Evolutionary conservation across 139 green algal genomes (phyloP).

Genomic region (Deuterostichococcus epilithicus): DNA sequence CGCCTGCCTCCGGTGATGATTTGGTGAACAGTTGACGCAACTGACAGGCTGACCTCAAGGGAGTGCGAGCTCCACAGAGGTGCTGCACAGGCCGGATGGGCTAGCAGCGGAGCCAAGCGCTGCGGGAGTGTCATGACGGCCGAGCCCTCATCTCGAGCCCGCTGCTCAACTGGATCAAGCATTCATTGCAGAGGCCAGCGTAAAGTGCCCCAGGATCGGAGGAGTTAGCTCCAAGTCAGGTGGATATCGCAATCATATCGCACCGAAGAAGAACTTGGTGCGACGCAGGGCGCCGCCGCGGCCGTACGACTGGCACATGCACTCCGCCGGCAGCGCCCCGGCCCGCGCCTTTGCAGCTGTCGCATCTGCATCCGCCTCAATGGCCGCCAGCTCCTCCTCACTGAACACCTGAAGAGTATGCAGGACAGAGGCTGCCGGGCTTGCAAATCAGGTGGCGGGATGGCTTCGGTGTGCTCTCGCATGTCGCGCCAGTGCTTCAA

Average conservation of each 20-base stretch:
- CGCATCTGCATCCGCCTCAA: conserved; percentile 43
- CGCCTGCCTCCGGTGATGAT: neutral
- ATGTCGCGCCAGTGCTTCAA: no score
- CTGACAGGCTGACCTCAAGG: neutral
- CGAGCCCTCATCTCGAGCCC: no score
- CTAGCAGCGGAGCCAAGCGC: no score
- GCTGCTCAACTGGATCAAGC: no score
- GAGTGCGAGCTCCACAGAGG: no score
- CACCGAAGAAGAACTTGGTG: conserved; percentile 76
- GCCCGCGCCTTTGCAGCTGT: conserved; percentile 19
- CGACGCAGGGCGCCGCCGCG: conserved; percentile 42
- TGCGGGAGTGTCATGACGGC: no score
- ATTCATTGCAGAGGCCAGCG: no score
- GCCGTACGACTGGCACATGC: conserved; percentile 42
- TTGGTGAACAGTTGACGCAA: neutral
- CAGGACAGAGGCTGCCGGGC: neutral
- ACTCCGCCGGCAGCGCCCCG: conserved; percentile 39
- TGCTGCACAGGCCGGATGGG: no score
- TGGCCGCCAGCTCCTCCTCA: conserved; percentile 34
- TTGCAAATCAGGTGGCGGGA: neutral
- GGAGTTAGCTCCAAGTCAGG: no score
- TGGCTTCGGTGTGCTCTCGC: no score
- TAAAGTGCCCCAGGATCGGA: no score
- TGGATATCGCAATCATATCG: no score
- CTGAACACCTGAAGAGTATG: conserved; percentile 27